A percentile compares a stretch with the other conserved stretches of the same genome.
These are phyloP conservation scores for Fraxinus latifolia DNA, from an alignment of 305 asterid species.

Conservation along the genomic window DNA sequence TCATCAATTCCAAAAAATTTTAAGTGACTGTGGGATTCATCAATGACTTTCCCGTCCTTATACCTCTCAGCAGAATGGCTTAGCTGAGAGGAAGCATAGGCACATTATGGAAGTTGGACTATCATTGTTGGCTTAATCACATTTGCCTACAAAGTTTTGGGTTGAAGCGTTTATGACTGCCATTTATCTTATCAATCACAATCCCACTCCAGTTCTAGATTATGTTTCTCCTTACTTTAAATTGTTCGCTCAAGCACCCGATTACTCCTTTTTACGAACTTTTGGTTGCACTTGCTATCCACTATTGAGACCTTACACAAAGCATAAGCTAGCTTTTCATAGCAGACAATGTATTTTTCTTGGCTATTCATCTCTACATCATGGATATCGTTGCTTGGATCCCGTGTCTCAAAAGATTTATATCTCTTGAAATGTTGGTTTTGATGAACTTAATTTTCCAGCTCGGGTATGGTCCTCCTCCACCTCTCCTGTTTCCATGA, in stretches of 20 bases:
- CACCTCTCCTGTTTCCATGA: neutral
- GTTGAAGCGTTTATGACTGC: neutral
- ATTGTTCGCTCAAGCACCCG: neutral
- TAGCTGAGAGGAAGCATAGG: neutral
- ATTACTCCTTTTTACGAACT: neutral
- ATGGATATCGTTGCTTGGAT: neutral
- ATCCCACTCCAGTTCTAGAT: neutral
- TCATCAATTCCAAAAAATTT: neutral
- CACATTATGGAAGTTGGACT: neutral
- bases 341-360: neutral
- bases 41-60: neutral
- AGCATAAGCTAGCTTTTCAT: neutral
- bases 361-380: neutral
- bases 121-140: neutral
- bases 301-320: neutral
- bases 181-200: neutral
- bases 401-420: neutral
- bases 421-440: neutral
- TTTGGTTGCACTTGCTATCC: neutral
- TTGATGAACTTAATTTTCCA: neutral
- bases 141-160: neutral
- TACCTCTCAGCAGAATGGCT: neutral
- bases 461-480: neutral
- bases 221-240: neutral
- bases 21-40: neutral